Evolutionary conservation across 768 basidiomycete species (phyloP).

Genomic region (Mycena olivaceomarginata): DNA sequence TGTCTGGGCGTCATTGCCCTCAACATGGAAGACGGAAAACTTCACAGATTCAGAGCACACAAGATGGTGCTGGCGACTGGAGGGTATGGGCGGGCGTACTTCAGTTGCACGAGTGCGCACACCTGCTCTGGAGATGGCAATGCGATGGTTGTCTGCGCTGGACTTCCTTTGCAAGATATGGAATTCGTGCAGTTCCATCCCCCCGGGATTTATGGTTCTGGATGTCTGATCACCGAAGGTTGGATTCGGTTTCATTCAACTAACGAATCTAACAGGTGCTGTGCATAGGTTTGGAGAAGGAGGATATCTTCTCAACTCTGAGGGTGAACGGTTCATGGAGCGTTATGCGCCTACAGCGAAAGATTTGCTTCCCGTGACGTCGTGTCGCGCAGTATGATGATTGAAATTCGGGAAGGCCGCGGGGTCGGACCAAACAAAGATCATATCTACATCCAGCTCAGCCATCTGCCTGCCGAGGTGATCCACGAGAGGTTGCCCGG

Average conservation of each 20-base stretch:
- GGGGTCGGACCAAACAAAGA: slow-evolving; percentile 99
- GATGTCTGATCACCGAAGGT: slow-evolving; percentile 99
- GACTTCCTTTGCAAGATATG: slow-evolving; percentile 95
- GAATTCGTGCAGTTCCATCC: slow-evolving; percentile 99
- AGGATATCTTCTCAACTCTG: slow-evolving; percentile 97
- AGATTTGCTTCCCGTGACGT: slow-evolving; percentile 99
- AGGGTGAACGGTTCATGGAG: slow-evolving; percentile 99
- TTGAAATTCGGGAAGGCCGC: slow-evolving; percentile 98
- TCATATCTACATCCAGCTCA: slow-evolving; percentile 97
- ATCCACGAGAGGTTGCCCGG: slow-evolving; percentile 98
- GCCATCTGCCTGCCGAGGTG: slow-evolving; percentile 96
- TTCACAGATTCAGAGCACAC: slow-evolving; percentile 98
- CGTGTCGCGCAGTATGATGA: slow-evolving; percentile 99
- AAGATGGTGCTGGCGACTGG: slow-evolving; percentile 99
- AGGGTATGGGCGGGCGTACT: slow-evolving; percentile 98
- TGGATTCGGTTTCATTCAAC: slow-evolving; percentile 37
- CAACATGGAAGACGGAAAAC: slow-evolving; percentile 99
- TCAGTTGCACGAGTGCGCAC: slow-evolving; percentile 98
- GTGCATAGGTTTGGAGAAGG: slow-evolving; percentile 96
- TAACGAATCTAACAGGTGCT: neutral
- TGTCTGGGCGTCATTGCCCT: slow-evolving; percentile 99
- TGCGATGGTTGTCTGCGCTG: slow-evolving; percentile 98
- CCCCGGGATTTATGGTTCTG: slow-evolving; percentile 99
- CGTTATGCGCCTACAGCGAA: slow-evolving; percentile 99
- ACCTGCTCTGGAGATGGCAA: slow-evolving; percentile 99